Base-by-base conservation (phyloP, 2,329 filamentous ascomycete genomes). In the Penicillium sp. region DNA sequence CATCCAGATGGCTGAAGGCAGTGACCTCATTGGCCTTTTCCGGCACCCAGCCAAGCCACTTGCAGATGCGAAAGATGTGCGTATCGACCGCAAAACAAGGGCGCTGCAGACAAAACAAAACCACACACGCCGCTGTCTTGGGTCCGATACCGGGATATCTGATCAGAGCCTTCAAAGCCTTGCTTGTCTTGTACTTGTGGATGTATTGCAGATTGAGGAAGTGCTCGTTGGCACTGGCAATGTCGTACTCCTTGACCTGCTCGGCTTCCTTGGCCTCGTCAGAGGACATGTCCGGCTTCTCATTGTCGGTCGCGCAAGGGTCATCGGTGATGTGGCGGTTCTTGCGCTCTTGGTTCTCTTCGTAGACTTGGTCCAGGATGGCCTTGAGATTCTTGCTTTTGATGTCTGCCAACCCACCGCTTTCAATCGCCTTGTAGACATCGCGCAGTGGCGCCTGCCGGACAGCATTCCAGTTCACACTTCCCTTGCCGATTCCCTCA, bases 391-490 rank as follows among this genome's bases (percentile, higher is more conserved):
- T 81, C 54, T 83, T 87, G 59, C 86, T 87, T 74, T 93, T 95
- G 16, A 81, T 80, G n/a, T 84, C 82, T 2, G 86, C 88, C 2
- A 93, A 78, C 0, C 92, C 92, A 10, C 90, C 90, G 7, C 78
- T 76, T 65, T 86, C 87, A 69, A 95, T 92, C 0, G 89, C 85
- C 52, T 88, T 77, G 47, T 84, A 85, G n/a, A 95, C 79, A 6
- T 89, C 84, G 40, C 83, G 78, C 4, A 84, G 71, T 1, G 84
- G 73, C 1, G 87, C 85, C 27, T 78, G 73, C 22, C 86, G 84
- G 1, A 93, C 87, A 10, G 85, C 85, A 65, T 91, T 85, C 89
- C 89, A 94, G 70, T 92, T 80, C 7, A 92, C 87, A 55, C 88
- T 90, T 3, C 88, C 88, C 65, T 88, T 86, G 5, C 88, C 89